Percentiles rank a stretch among this genome's conserved stretches.
Evolutionary conservation across 495 filamentous ascomycete species (phyloP).

Genomic region (Penicillium antarcticum): DNA sequence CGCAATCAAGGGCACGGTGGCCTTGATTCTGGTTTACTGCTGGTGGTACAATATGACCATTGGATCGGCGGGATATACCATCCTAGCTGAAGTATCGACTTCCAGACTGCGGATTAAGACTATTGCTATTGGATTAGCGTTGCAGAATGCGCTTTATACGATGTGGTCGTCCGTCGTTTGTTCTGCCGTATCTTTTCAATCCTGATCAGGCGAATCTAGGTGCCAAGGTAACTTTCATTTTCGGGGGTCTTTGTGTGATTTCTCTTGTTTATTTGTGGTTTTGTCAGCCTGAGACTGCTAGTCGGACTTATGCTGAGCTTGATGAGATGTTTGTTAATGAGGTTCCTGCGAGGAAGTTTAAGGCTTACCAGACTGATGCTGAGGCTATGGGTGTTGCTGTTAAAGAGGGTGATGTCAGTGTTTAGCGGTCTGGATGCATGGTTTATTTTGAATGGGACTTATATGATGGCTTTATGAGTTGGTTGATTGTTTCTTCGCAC

Average conservation of each 20-base stretch:
- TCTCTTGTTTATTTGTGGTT: constrained; percentile 18
- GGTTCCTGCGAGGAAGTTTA: constrained; percentile 15
- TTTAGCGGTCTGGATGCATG: background rate
- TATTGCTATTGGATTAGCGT: constrained; percentile 24
- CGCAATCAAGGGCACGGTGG: constrained; percentile 18
- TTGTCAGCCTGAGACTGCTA: constrained; percentile 14
- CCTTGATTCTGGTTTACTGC: constrained; percentile 25
- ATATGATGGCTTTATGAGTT: no score
- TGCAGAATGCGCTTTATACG: constrained; percentile 24
- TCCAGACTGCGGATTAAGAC: constrained; percentile 29
- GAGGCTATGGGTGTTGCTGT: constrained; percentile 13
- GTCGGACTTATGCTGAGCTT: constrained; percentile 13
- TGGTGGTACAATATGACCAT: constrained; percentile 31
- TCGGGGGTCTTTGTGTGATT: constrained; percentile 14
- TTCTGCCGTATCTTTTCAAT: constrained; percentile 13
- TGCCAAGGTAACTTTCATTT: constrained; percentile 19
- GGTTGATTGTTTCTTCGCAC: no score
- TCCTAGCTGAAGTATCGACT: constrained; percentile 24
- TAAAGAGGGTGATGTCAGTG: background rate
- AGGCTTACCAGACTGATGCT: constrained; percentile 10
- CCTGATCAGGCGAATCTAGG: constrained; percentile 11
- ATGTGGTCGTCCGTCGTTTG: constrained; percentile 31
- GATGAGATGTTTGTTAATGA: constrained; percentile 18
- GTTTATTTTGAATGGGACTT: no score
- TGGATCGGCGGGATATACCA: constrained; percentile 28